Evolutionary conservation across 2,329 filamentous ascomycete genomes (phyloP).

Genomic region (Lojkania enalia): DNA sequence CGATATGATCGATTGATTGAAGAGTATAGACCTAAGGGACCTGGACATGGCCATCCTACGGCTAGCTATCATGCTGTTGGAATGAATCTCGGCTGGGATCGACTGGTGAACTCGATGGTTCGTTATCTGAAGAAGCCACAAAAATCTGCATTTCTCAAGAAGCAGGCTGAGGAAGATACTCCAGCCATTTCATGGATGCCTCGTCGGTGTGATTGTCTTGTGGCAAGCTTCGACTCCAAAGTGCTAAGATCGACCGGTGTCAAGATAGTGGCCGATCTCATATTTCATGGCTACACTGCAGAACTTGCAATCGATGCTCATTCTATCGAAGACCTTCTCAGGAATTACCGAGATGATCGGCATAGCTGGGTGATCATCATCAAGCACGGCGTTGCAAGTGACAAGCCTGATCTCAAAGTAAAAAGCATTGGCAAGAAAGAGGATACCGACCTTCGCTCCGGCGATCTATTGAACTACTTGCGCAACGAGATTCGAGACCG

Average conservation of each 20-base stretch:
- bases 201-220: conserved; percentile 77
- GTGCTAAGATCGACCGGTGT: conserved; percentile 76
- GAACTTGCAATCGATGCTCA: conserved; percentile 82
- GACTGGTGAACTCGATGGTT: conserved; percentile 66
- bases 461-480: conserved; percentile 78
- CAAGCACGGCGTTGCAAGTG: conserved; percentile 68
- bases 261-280: conserved; percentile 76
- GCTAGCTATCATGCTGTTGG: conserved; percentile 76
- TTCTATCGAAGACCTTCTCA: conserved; percentile 77
- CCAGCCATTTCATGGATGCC: conserved; percentile 43
- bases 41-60: conserved; percentile 53
- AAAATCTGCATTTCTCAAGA: conserved; percentile 65
- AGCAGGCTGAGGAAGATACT: conserved; percentile 63
- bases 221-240: conserved; percentile 81
- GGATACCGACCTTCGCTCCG: conserved; percentile 70
- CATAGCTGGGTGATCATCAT: conserved; percentile 89
- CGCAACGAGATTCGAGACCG: conserved; percentile 80
- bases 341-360: conserved; percentile 73
- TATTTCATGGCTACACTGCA: conserved; percentile 81
- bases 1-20: conserved; percentile 89
- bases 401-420: conserved; percentile 68
- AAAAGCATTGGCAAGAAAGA: conserved; percentile 78
- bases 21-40: conserved; percentile 74
- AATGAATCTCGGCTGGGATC: conserved; percentile 88
- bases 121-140: conserved; percentile 54